A percentile compares a stretch with the other conserved stretches of the same genome.
phyloP scores from a whole-genome alignment of 179 eudicot genomes.

The Sideroxylon spinosum region DNA sequence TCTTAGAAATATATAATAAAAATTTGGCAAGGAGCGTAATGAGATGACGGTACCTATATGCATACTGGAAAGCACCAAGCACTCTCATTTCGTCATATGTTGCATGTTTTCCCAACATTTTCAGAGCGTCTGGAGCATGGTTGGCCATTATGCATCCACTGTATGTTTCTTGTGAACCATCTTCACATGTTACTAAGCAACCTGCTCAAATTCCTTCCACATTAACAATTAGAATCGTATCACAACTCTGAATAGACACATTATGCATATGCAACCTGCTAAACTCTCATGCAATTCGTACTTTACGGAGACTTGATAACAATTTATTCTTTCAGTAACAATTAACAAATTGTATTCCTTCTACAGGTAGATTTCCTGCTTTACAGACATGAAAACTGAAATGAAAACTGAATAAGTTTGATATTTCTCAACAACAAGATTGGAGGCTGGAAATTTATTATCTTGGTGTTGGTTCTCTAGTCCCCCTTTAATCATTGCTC shows the following conservation, averaged over 20 bases:
- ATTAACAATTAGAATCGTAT: conserved; percentile 15
- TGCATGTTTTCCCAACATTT: conserved; percentile 65
- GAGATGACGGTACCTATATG: conserved; percentile 48
- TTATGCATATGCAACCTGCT: background rate
- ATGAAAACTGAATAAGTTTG: background rate
- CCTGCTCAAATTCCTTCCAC: conserved; percentile 39
- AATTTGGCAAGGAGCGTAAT: background rate
- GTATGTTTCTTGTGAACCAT: conserved; percentile 54
- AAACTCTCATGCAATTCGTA: background rate
- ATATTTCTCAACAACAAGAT: too few relatives aligned
- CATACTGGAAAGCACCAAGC: conserved; percentile 87
- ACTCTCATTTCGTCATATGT: conserved; percentile 67
- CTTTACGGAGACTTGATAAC: background rate
- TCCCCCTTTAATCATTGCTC: background rate
- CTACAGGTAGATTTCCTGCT: background rate
- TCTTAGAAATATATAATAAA: too few relatives aligned
- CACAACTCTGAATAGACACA: background rate
- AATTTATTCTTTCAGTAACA: background rate
- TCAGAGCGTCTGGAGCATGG: conserved; percentile 82
- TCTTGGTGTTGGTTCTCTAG: background rate
- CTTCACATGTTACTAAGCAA: conserved; percentile 47
- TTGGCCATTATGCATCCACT: conserved; percentile 67
- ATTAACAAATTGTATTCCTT: background rate
- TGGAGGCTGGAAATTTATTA: background rate
- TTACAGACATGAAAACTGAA: too few relatives aligned